Percentiles rank a stretch among this genome's conserved stretches.
phyloP scores from a whole-genome alignment of 2,329 filamentous ascomycete genomes.

The Pseudogymnoascus sp. region DNA sequence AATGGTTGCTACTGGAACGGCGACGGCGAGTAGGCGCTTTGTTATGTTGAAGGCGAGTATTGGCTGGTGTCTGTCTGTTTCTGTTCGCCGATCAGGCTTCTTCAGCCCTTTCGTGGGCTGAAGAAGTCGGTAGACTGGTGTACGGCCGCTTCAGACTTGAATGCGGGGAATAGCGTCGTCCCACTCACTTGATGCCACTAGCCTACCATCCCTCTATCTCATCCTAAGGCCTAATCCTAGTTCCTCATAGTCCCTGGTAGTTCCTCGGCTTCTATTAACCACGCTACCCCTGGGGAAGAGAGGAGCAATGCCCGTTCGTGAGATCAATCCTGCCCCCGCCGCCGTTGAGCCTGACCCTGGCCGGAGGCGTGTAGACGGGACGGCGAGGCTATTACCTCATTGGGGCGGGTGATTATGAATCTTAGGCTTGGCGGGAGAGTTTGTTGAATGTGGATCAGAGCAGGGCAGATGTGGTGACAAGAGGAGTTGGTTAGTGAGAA shows the following conservation, averaged over 20 bases:
- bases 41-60: neutral
- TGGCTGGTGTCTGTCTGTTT: neutral
- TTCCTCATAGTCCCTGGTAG: neutral
- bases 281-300: neutral
- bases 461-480: neutral
- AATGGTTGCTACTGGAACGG: neutral
- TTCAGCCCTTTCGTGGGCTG: neutral
- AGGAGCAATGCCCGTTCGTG: neutral
- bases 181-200: neutral
- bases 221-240: neutral
- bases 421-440: neutral
- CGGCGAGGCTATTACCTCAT: constrained; percentile 4
- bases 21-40: neutral
- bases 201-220: neutral
- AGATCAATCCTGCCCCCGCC: neutral
- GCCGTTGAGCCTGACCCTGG: neutral
- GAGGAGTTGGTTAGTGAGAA: neutral
- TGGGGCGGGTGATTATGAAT: neutral
- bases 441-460: neutral
- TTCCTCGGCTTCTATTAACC: neutral
- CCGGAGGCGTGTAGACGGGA: neutral
- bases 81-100: neutral
- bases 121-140: neutral
- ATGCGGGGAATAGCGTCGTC: neutral
- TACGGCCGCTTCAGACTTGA: neutral